Evolutionary conservation across 2,329 filamentous ascomycete species (phyloP).

Genomic region (Aspergillus piperis): DNA sequence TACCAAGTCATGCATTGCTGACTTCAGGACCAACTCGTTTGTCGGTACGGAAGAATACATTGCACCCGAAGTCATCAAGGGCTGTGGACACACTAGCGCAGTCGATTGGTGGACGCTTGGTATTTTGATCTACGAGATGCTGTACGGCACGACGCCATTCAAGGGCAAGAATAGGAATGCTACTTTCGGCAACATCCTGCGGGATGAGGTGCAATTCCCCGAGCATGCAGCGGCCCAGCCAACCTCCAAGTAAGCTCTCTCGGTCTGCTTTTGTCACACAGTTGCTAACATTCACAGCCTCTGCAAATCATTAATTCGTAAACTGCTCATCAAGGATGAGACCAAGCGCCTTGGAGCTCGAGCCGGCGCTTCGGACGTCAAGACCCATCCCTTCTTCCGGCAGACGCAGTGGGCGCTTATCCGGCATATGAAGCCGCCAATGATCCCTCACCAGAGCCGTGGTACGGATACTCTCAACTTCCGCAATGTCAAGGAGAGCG

Average conservation of each 20-base stretch:
- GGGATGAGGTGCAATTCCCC: conserved; percentile 94
- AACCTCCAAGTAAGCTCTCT: conserved; percentile 78
- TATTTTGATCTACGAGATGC: conserved; percentile 97
- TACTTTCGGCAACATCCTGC: conserved; percentile 94
- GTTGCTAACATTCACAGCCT: conserved; percentile 58
- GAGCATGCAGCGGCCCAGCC: conserved; percentile 81
- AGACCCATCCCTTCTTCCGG: conserved; percentile 93
- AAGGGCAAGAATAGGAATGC: conserved; percentile 99
- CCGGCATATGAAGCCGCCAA: conserved; percentile 96
- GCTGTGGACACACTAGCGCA: conserved; percentile 94
- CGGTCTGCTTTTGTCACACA: not conserved
- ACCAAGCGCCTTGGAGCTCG: conserved; percentile 88
- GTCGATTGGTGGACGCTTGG: conserved; percentile 99
- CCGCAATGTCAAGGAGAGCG: conserved; percentile 95
- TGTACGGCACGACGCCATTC: conserved; percentile 97
- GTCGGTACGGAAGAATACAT: conserved; percentile 99
- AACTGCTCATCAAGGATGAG: conserved; percentile 97
- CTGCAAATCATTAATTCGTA: conserved; percentile 94
- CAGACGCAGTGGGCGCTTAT: conserved; percentile 96
- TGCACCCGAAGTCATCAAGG: conserved; percentile 97
- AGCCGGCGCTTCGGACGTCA: conserved; percentile 95
- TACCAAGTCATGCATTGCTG: conserved; percentile 95
- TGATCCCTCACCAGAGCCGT: conserved; percentile 86
- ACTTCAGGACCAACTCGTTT: conserved; percentile 98
- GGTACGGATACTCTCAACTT: conserved; percentile 96